Conservation (phyloP, 805 yeast genomes). For the Torulaspora maleeae region DNA sequence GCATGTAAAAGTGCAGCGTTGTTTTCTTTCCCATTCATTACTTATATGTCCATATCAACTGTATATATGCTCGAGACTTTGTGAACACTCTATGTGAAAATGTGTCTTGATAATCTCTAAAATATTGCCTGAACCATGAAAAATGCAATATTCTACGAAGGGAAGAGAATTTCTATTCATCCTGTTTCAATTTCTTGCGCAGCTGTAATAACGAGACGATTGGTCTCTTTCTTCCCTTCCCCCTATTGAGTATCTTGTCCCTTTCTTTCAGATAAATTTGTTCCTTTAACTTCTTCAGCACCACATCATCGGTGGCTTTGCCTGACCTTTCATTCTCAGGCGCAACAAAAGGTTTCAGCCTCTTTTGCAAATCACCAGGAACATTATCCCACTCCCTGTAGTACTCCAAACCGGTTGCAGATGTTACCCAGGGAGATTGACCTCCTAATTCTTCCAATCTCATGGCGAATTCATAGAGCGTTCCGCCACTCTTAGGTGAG, state of each 20-base stretch:
- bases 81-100: not conserved
- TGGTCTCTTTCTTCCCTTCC: slow-evolving; percentile 32
- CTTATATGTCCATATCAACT: not conserved
- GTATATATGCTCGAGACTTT: not conserved
- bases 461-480: slow-evolving; percentile 32
- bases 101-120: not conserved
- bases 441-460: slow-evolving; percentile 26
- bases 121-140: not conserved
- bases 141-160: not conserved
- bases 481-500: slow-evolving; percentile 1
- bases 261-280: slow-evolving; percentile 19
- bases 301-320: slow-evolving; percentile 8
- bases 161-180: slow-evolving; percentile 2
- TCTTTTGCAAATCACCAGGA: slow-evolving; percentile 31
- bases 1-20: not conserved
- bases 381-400: slow-evolving; percentile 35
- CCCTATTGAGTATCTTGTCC: slow-evolving; percentile 20
- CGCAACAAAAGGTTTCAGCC: slow-evolving; percentile 35
- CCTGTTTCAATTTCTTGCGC: slow-evolving; percentile 18
- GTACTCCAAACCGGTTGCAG: slow-evolving; percentile 37
- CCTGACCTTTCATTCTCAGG: slow-evolving; percentile 19
- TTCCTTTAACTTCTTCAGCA: slow-evolving; percentile 12
- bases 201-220: slow-evolving; percentile 25
- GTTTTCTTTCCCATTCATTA: not conserved
- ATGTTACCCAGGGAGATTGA: slow-evolving; percentile 35